Evolutionary conservation across 2,329 filamentous ascomycete species (phyloP).

Genomic region (Aspergillus piperis): DNA sequence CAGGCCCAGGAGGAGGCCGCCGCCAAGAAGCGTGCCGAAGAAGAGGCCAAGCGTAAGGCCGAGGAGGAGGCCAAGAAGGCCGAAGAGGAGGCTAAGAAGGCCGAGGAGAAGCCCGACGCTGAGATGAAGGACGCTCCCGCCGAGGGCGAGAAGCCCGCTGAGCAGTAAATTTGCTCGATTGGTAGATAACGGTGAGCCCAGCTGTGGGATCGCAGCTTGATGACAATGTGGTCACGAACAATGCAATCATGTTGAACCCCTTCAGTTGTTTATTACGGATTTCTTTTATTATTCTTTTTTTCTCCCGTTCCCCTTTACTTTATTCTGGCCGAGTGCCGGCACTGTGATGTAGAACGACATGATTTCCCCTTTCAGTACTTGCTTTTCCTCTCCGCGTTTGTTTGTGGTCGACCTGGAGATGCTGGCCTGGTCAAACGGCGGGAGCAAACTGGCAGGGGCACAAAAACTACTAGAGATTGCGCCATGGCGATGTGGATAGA

Average conservation of each 20-base stretch:
- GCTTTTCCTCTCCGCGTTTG: not conserved
- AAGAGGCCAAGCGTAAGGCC: conserved; percentile 75
- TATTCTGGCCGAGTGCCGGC: conserved; percentile 12
- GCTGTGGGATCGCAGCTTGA: conserved; percentile 19
- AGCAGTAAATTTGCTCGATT: conserved; percentile 34
- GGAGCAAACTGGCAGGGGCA: not conserved
- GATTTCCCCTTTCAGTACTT: not conserved
- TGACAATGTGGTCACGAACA: conserved; percentile 28
- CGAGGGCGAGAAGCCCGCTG: conserved; percentile 31
- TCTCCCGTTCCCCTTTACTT: conserved; percentile 6
- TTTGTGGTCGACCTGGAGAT: not conserved
- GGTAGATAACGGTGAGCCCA: conserved; percentile 13
- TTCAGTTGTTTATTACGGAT: conserved; percentile 11
- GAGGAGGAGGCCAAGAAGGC: conserved; percentile 67
- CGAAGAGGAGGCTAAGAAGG: conserved; percentile 46
- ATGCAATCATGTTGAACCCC: conserved; percentile 21
- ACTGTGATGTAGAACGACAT: conserved; percentile 18
- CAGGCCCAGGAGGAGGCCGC: conserved; percentile 67
- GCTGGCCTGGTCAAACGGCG: not conserved
- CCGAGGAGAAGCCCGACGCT: conserved; percentile 42
- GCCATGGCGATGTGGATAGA: conserved; percentile 17
- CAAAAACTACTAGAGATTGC: conserved; percentile 17
- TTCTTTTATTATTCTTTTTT: conserved; percentile 7
- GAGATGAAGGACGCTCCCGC: conserved; percentile 65
- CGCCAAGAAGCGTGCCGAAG: conserved; percentile 63